These are phyloP conservation scores for Trichoderma breve DNA, from an alignment of 2,329 filamentous ascomycete genomes.

Conservation along the genomic window DNA sequence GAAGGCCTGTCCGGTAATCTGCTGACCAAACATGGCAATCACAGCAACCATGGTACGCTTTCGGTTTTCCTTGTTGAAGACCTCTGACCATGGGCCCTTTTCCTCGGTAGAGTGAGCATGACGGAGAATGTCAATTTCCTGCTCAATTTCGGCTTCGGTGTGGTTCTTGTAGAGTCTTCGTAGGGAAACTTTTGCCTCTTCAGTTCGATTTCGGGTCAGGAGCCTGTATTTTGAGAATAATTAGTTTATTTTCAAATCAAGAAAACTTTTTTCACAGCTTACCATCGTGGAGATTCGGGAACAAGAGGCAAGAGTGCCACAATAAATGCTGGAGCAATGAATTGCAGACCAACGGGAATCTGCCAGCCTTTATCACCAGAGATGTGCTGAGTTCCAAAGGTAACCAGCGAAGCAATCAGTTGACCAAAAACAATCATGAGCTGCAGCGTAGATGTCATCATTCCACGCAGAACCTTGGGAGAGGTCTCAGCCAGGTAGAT, in stretches of 20 bases:
- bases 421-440: slow-evolving; percentile 30
- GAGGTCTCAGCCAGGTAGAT: slow-evolving; percentile 32
- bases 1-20: slow-evolving; percentile 35
- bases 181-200: slow-evolving; percentile 36
- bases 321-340: slow-evolving; percentile 40
- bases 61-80: slow-evolving; percentile 26
- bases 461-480: slow-evolving; percentile 29
- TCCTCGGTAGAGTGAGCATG: slow-evolving; percentile 24
- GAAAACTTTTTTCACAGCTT: too few relatives aligned
- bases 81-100: slow-evolving; percentile 27
- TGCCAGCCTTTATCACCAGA: slow-evolving; percentile 36
- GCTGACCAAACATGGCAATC: slow-evolving; percentile 33
- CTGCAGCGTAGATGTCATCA: slow-evolving; percentile 32
- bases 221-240: slow-evolving; percentile 21
- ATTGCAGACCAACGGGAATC: slow-evolving; percentile 45
- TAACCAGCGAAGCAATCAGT: slow-evolving; percentile 29
- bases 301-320: slow-evolving; percentile 36
- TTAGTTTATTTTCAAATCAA: background rate
- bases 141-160: slow-evolving; percentile 28
- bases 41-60: slow-evolving; percentile 28
- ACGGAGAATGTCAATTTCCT: slow-evolving; percentile 26
- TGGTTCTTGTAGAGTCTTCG: slow-evolving; percentile 32
- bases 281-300: slow-evolving; percentile 47
- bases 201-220: slow-evolving; percentile 37
- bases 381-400: slow-evolving; percentile 29